Evolutionary conservation across 805 yeast species (phyloP).

Genomic region (Monosporozyma yasuniensis): DNA sequence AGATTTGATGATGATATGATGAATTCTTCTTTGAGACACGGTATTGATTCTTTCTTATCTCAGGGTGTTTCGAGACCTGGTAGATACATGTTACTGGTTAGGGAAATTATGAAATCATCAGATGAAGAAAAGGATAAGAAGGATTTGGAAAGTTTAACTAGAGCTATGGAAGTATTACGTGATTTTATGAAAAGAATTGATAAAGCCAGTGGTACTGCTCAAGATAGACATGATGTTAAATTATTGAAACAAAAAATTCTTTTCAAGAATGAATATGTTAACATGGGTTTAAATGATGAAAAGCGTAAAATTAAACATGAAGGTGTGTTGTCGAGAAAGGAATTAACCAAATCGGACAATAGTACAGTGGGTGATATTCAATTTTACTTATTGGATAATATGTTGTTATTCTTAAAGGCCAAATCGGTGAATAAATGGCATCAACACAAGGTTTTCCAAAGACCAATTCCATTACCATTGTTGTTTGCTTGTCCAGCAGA

Average conservation of each 20-base stretch:
- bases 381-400: constrained; percentile 81
- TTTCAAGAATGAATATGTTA: constrained; percentile 76
- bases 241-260: constrained; percentile 78
- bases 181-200: constrained; percentile 66
- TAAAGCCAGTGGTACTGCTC: constrained; percentile 85
- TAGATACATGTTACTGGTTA: constrained; percentile 76
- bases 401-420: constrained; percentile 72
- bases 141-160: constrained; percentile 43
- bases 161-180: constrained; percentile 67
- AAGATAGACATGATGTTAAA: constrained; percentile 84
- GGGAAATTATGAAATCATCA: constrained; percentile 79
- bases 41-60: constrained; percentile 84
- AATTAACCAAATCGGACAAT: constrained; percentile 22
- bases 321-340: constrained; percentile 30
- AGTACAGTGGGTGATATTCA: constrained; percentile 57
- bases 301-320: constrained; percentile 54
- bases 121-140: constrained; percentile 56
- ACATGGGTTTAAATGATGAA: constrained; percentile 75
- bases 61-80: constrained; percentile 96
- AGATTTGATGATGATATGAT: constrained; percentile 82
- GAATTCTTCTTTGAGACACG: constrained; percentile 50
- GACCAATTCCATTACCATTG: constrained; percentile 76
- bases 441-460: constrained; percentile 80
- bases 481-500: constrained; percentile 68
- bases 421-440: constrained; percentile 85